Evolutionary conservation across 106 monocot species (phyloP), one percentile per base, ranked within the genome.

Genomic region (Vanilla planifolia): DNA sequence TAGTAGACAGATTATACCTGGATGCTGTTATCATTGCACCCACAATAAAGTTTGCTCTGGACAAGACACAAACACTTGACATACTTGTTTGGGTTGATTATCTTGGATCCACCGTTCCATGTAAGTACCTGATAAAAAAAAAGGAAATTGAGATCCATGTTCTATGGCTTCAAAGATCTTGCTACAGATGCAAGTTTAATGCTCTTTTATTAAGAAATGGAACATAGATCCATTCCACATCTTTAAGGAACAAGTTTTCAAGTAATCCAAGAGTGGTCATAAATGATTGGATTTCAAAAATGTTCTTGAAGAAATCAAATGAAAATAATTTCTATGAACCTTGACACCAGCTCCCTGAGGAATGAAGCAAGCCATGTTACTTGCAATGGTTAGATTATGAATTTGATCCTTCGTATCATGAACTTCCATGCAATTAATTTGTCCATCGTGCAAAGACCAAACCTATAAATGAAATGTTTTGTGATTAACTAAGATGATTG

Each of bases 291-390:
- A n/a, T n/a, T n/a, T n/a, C n/a, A n/a, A n/a, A n/a, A n/a, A n/a
- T n/a, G n/a, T n/a, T n/a, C n/a, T n/a, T n/a, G n/a, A n/a, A 52
- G 0, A 52, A 52, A 52, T 8, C 9, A 13, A 40, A 40, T 20
- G 13, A 11, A 24, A 35, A 4, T 9, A 48, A 60, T 32, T 22
- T 28, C 27, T 22, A 39, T 35, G 28, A 57, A 80, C 81, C 81
- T 81, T 81, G 60, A 81, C 76, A 41, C 81, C 81, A 60, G 81
- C 53, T 20, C 76, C 81, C 19, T 76, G 81, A 43, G 81, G 72
- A 64, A 62, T 64, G 61, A 72, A 81, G 37, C 83, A 83, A 0
- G 74, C 70, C 56, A 83, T 63, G 56, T 67, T 74, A 58, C 42
- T 71, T 70, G 74, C 56, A 57, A 83, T 71, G 28, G 29, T 56